These are phyloP conservation scores for Stephania japonica DNA, from an alignment of 164 flowering plant species.

Conservation along the genomic window DNA sequence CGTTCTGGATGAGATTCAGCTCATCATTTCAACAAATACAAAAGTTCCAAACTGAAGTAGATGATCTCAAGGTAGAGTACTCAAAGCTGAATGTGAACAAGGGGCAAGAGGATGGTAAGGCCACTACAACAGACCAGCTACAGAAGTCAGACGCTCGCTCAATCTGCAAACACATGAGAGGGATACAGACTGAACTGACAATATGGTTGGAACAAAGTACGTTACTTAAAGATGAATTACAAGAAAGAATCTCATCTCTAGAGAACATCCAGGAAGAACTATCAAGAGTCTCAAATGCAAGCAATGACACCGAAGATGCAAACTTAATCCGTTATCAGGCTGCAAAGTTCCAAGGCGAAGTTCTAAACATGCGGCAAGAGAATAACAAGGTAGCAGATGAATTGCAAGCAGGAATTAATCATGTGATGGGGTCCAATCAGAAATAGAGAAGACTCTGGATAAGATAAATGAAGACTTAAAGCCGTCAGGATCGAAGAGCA, in stretches of 20 bases:
- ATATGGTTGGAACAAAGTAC: constrained; percentile 58
- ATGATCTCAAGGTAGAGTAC: constrained; percentile 45
- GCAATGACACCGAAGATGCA: constrained; percentile 38
- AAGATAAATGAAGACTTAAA: constrained; percentile 43
- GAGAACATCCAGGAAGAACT: constrained; percentile 60
- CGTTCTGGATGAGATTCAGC: constrained; percentile 67
- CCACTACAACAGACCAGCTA: constrained; percentile 5
- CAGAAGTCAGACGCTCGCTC: constrained; percentile 51
- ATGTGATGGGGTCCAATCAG: constrained; percentile 42
- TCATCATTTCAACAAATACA: constrained; percentile 52
- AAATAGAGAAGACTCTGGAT: constrained; percentile 46
- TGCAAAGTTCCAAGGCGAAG: constrained; percentile 84
- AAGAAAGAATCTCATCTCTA: constrained; percentile 44
- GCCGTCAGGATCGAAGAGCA: constrained; percentile 33
- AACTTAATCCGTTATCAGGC: constrained; percentile 65
- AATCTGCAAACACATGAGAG: constrained; percentile 52
- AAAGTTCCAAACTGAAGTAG: constrained; percentile 41
- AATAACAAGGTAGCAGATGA: constrained; percentile 78
- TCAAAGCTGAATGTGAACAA: constrained; percentile 34
- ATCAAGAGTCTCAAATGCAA: constrained; percentile 34
- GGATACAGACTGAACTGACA: constrained; percentile 51
- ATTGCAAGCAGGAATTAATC: constrained; percentile 65
- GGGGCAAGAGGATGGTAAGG: constrained; percentile 28
- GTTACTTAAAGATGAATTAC: constrained; percentile 51
- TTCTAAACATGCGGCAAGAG: constrained; percentile 86